Percentiles rank a stretch among this genome's conserved stretches.
Conservation (phyloP, 1,284 basidiomycete genomes). For the Apiotrichum akiyoshidainum region DNA sequence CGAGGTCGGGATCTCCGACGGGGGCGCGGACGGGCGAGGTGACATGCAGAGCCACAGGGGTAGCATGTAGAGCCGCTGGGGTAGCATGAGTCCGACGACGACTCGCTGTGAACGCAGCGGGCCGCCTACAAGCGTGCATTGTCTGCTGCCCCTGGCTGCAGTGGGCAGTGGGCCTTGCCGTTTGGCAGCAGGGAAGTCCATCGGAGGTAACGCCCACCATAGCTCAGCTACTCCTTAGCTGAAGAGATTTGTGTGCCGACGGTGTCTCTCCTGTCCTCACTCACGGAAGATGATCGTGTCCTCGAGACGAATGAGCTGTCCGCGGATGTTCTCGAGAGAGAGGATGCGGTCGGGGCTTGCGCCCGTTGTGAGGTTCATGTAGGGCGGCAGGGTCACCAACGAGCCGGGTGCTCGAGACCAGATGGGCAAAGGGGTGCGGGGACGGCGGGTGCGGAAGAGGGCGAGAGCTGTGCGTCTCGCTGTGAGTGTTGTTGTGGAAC, state of each 20-base stretch:
- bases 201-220: background rate
- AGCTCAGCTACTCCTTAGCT: background rate
- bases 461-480: no score
- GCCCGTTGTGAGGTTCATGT: constrained; percentile 52
- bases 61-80: background rate
- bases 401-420: background rate
- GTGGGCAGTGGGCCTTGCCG: no score
- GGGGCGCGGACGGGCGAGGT: no score
- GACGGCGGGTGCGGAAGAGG: background rate
- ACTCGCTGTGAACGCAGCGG: no score
- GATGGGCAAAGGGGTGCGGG: background rate
- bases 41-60: background rate
- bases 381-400: constrained; percentile 3
- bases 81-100: no score
- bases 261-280: no score
- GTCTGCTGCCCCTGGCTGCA: no score
- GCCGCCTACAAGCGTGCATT: no score
- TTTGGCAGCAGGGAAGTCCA: no score
- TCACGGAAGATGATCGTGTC: constrained; percentile 92
- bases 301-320: constrained; percentile 82
- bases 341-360: constrained; percentile 71
- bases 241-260: background rate
- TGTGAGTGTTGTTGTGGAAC: background rate
- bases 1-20: background rate
- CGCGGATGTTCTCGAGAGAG: constrained; percentile 78